phyloP scores from a whole-genome alignment of 1,139 yeast genomes.

The Diutina catenulata region DNA sequence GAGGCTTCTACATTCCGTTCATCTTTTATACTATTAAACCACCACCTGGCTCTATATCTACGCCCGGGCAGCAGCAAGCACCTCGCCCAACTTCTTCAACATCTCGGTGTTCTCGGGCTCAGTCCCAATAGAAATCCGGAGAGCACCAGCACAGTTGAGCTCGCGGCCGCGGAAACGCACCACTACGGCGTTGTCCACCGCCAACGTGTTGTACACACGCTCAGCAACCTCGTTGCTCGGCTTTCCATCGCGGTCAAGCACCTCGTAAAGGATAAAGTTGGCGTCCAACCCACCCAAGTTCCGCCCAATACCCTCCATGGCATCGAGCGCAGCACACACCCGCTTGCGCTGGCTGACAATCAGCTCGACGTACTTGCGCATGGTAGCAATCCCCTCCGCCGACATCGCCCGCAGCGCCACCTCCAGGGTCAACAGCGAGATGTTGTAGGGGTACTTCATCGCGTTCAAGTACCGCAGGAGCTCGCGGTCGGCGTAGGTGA shows the following conservation, averaged over 20 bases:
- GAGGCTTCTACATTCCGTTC: too few species aligned
- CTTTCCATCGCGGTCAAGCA: slow-evolving; percentile 45
- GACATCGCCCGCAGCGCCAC: slow-evolving; percentile 68
- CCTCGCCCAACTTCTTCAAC: slow-evolving; percentile 33
- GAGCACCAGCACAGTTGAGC: slow-evolving; percentile 75
- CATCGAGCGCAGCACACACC: slow-evolving; percentile 40
- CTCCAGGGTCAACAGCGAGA: slow-evolving; percentile 69
- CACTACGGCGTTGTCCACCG: slow-evolving; percentile 64
- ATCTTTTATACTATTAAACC: too few species aligned
- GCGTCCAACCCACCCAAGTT: slow-evolving; percentile 84
- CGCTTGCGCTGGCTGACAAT: slow-evolving; percentile 45
- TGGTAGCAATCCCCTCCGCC: slow-evolving; percentile 40
- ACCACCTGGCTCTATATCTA: too few species aligned
- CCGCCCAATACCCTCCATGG: slow-evolving; percentile 52
- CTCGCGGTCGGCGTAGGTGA: slow-evolving; percentile 52
- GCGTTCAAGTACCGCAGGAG: slow-evolving; percentile 65
- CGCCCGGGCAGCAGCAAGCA: background rate
- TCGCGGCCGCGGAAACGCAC: slow-evolving; percentile 87
- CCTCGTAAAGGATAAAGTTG: slow-evolving; percentile 67
- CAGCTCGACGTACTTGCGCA: slow-evolving; percentile 41
- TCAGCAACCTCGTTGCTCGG: slow-evolving; percentile 67
- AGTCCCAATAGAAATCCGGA: slow-evolving; percentile 84
- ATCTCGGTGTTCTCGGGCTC: slow-evolving; percentile 53
- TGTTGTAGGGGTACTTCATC: slow-evolving; percentile 93
- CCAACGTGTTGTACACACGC: slow-evolving; percentile 54